Evolutionary conservation across 345 rosid species (phyloP).

Genomic region (Syzygium oleosum): DNA sequence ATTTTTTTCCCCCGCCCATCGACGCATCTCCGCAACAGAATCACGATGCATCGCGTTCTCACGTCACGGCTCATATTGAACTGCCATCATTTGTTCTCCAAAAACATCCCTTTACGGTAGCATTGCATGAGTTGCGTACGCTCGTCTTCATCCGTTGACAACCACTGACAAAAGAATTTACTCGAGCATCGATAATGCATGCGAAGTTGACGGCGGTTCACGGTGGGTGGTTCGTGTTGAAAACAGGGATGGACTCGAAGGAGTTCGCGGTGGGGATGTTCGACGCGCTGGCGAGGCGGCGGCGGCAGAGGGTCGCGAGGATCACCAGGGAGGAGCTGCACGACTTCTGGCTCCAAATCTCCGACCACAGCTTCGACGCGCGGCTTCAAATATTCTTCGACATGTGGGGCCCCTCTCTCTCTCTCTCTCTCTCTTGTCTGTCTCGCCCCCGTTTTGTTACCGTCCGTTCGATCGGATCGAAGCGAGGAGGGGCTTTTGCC

Average conservation of each 20-base stretch:
- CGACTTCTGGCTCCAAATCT: constrained; percentile 87
- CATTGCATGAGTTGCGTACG: not conserved
- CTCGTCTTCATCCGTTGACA: too few relatives aligned
- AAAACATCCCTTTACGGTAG: not conserved
- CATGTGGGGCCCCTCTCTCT: constrained; percentile 31
- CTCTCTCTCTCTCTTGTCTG: not conserved
- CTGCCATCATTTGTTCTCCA: not conserved
- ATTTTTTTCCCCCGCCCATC: too few relatives aligned
- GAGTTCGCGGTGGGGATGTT: constrained; percentile 84
- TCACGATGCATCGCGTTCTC: too few relatives aligned
- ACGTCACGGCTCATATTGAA: too few relatives aligned
- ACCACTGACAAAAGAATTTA: too few relatives aligned
- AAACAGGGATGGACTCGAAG: constrained; percentile 82
- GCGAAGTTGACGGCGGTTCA: not conserved
- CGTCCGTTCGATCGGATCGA: not conserved
- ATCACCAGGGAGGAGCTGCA: constrained; percentile 67
- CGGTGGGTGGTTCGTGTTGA: not conserved
- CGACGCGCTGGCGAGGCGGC: constrained; percentile 65
- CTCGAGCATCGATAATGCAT: too few relatives aligned
- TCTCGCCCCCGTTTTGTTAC: not conserved
- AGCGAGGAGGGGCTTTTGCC: not conserved
- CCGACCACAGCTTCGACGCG: constrained; percentile 92
- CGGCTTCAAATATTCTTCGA: constrained; percentile 97
- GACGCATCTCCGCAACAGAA: too few relatives aligned
- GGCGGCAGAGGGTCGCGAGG: constrained; percentile 45